phyloP scores from a whole-genome alignment of 1,139 yeast genomes.

The Pichia sp. region DNA sequence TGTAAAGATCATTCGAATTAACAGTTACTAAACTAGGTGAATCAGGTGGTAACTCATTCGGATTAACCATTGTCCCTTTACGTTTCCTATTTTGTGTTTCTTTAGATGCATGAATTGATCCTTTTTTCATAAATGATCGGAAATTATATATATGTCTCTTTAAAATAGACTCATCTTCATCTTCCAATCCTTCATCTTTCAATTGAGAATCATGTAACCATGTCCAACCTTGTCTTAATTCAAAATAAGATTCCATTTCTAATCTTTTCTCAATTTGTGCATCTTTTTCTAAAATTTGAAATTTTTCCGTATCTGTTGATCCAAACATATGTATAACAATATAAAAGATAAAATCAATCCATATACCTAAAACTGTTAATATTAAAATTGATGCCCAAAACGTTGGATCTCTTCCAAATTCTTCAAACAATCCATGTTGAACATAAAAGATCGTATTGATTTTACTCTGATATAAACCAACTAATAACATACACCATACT shows the following conservation, averaged over 20 bases:
- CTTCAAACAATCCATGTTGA: conserved; percentile 54
- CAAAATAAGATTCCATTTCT: conserved; percentile 67
- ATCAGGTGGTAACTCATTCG: conserved; percentile 47
- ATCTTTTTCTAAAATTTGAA: conserved; percentile 71
- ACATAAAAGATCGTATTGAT: conserved; percentile 68
- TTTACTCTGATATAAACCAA: conserved; percentile 55
- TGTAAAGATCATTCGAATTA: conserved; percentile 31
- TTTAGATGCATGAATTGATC: conserved; percentile 28
- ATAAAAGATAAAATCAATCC: conserved; percentile 61
- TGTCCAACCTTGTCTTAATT: conserved; percentile 78
- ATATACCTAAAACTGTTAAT: conserved; percentile 49
- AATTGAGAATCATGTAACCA: conserved; percentile 41
- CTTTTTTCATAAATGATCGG: conserved; percentile 30
- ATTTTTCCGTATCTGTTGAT: conserved; percentile 75
- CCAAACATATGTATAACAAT: conserved; percentile 48
- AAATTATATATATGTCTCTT: conserved; percentile 31
- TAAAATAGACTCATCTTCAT: conserved; percentile 36
- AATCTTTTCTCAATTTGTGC: conserved; percentile 58
- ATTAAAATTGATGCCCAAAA: conserved; percentile 81
- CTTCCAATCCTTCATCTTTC: conserved; percentile 29
- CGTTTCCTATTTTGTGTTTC: conserved; percentile 40
- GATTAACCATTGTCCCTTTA: conserved; percentile 44
- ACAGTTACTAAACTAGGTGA: conserved; percentile 37
- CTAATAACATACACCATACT: conserved; percentile 76
- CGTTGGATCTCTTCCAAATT: conserved; percentile 70